Percentiles rank a stretch among this genome's conserved stretches.
phyloP scores from a whole-genome alignment of 2,329 filamentous ascomycete genomes.

The Colletotrichum zoysiae region DNA sequence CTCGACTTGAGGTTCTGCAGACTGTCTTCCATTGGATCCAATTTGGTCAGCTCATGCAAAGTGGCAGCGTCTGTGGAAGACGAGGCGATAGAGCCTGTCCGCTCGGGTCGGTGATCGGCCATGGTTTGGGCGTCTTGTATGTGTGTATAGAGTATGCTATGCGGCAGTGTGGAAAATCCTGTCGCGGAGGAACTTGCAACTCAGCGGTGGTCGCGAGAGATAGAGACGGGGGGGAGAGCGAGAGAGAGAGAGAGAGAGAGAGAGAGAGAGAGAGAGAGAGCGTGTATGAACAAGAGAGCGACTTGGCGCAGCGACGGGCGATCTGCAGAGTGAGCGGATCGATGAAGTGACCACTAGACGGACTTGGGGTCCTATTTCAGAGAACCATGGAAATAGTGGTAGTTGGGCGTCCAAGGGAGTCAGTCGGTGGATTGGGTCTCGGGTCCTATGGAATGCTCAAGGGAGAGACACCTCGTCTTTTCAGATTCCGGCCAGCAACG shows the following conservation, averaged over 20 bases:
- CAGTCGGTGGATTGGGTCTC: not conserved
- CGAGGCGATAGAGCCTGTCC: slow-evolving; percentile 50
- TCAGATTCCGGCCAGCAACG: slow-evolving; percentile 18
- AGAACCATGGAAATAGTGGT: slow-evolving; percentile 16
- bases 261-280: not conserved
- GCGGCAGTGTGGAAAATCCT: not conserved
- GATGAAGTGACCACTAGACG: not conserved
- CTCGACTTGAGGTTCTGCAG: slow-evolving; percentile 48
- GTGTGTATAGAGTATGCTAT: not conserved
- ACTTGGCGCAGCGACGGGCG: not conserved
- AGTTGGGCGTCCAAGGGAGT: slow-evolving; percentile 26
- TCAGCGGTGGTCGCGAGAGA: not conserved
- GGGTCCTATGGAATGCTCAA: slow-evolving; percentile 32
- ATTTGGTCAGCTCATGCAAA: slow-evolving; percentile 52
- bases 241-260: not conserved
- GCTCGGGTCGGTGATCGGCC: slow-evolving; percentile 45
- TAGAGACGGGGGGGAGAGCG: too few relatives aligned
- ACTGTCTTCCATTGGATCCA: slow-evolving; percentile 50
- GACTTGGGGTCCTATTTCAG: slow-evolving; percentile 36
- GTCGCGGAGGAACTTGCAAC: not conserved
- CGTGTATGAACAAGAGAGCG: not conserved
- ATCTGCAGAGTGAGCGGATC: slow-evolving; percentile 1
- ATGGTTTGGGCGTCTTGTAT: slow-evolving; percentile 42
- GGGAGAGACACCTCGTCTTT: slow-evolving; percentile 32
- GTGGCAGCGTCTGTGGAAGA: slow-evolving; percentile 52